Conservation (phyloP, 2,329 filamentous ascomycete species). For the Exophiala calicioides region DNA sequence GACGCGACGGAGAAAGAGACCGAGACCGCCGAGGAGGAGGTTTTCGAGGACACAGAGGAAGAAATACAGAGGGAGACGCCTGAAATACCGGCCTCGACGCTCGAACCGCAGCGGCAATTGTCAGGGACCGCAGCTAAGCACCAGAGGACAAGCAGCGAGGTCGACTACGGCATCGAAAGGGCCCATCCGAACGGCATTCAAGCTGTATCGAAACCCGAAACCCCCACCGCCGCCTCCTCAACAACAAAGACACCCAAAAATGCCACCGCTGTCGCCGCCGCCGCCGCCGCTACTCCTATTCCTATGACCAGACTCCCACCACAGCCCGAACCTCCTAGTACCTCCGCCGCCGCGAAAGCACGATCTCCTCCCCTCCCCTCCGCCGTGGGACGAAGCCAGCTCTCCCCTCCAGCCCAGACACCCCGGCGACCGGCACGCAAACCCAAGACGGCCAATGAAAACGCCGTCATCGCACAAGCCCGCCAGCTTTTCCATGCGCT, state of each 20-base stretch:
- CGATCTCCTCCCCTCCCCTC: constrained; percentile 11
- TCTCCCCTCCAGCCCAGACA: constrained; percentile 25
- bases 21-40: constrained; percentile 21
- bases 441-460: constrained; percentile 30
- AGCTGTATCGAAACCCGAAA: constrained; percentile 21
- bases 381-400: constrained; percentile 16
- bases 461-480: constrained; percentile 43
- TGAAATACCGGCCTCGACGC: constrained; percentile 53
- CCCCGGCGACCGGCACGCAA: constrained; percentile 21
- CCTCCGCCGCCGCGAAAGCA: constrained; percentile 15
- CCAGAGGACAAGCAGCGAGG: constrained; percentile 62
- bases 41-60: constrained; percentile 48
- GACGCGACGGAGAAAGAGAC: constrained; percentile 66
- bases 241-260: constrained; percentile 4
- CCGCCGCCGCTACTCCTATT: constrained; percentile 14
- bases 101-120: constrained; percentile 41
- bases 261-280: constrained; percentile 26
- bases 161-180: constrained; percentile 69
- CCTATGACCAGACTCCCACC: constrained; percentile 16
- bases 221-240: constrained; percentile 28
- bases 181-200: constrained; percentile 43
- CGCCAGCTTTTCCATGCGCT: constrained; percentile 48
- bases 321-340: constrained; percentile 14
- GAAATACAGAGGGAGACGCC: constrained; percentile 62
- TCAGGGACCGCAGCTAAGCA: constrained; percentile 44